phyloP scores from a whole-genome alignment of 108 stramenopile genomes.

The Phaeodactylum tricornutum region DNA sequence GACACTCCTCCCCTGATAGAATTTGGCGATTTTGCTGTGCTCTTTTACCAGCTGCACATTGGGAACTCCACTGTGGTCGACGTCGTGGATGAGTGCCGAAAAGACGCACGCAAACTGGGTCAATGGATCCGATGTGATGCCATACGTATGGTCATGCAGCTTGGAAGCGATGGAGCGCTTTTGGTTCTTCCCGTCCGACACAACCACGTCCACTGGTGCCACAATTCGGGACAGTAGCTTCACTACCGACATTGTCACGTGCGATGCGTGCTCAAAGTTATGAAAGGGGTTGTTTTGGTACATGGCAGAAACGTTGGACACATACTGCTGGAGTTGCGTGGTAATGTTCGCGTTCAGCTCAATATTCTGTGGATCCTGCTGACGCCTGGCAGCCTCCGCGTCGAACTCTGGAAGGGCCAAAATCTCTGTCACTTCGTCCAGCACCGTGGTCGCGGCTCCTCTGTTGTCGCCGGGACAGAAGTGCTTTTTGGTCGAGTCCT shows the following conservation, averaged over 20 bases:
- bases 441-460: neutral
- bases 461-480: neutral
- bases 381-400: neutral
- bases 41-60: conserved; percentile 28
- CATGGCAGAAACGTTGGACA: conserved; percentile 7
- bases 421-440: conserved; percentile 27
- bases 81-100: conserved; percentile 56
- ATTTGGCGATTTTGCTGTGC: conserved; percentile 17
- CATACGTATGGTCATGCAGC: conserved; percentile 33
- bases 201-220: neutral
- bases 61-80: conserved; percentile 35
- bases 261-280: conserved; percentile 42
- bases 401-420: conserved; percentile 16
- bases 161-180: conserved; percentile 8
- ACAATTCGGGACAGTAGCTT: conserved; percentile 17
- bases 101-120: conserved; percentile 40
- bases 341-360: neutral
- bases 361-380: conserved; percentile 2
- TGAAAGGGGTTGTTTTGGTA: conserved; percentile 15
- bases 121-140: conserved; percentile 48
- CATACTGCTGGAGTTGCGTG: conserved; percentile 4
- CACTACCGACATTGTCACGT: conserved; percentile 30
- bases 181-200: neutral
- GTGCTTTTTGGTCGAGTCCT: neutral
- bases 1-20: conserved; percentile 17